These are phyloP conservation scores for Telopea speciosissima DNA, from an alignment of 177 flowering plant species.

Conservation along the genomic window DNA sequence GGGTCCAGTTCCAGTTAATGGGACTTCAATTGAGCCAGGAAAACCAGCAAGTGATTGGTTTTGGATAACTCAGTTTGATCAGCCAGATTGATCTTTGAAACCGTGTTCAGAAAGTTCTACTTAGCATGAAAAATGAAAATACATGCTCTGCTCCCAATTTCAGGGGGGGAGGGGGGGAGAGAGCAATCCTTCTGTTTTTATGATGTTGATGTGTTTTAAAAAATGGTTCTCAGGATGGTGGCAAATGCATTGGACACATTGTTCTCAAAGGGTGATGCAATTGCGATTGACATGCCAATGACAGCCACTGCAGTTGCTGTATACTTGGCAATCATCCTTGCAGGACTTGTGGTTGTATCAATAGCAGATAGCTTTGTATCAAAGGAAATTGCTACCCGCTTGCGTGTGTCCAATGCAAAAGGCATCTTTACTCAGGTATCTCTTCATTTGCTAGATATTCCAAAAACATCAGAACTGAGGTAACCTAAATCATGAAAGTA, in stretches of 20 bases:
- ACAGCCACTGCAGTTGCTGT: constrained; percentile 73
- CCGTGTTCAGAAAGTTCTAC: background rate
- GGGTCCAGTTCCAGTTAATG: too few species aligned
- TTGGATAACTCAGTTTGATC: too few species aligned
- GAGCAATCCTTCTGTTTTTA: background rate
- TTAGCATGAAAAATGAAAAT: too few species aligned
- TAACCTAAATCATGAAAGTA: background rate
- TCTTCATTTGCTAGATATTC: background rate
- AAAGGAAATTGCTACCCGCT: constrained; percentile 79
- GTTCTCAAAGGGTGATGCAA: constrained; percentile 82
- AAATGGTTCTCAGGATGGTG: constrained; percentile 52
- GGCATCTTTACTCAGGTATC: constrained; percentile 89
- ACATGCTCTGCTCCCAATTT: background rate
- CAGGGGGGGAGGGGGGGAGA: background rate
- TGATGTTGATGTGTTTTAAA: background rate
- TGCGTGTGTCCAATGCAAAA: constrained; percentile 81
- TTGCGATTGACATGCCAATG: constrained; percentile 98
- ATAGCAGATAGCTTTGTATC: constrained; percentile 94
- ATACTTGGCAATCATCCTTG: constrained; percentile 74
- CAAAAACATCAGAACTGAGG: background rate
- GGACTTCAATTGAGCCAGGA: too few species aligned
- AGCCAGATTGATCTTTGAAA: too few species aligned
- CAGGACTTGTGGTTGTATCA: constrained; percentile 86
- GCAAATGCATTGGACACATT: constrained; percentile 73
- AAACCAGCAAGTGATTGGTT: too few species aligned